A percentile compares a stretch with the other conserved stretches of the same genome.
Evolutionary conservation across 2,329 filamentous ascomycete species (phyloP).

Genomic region (Sporothrix mexicana): DNA sequence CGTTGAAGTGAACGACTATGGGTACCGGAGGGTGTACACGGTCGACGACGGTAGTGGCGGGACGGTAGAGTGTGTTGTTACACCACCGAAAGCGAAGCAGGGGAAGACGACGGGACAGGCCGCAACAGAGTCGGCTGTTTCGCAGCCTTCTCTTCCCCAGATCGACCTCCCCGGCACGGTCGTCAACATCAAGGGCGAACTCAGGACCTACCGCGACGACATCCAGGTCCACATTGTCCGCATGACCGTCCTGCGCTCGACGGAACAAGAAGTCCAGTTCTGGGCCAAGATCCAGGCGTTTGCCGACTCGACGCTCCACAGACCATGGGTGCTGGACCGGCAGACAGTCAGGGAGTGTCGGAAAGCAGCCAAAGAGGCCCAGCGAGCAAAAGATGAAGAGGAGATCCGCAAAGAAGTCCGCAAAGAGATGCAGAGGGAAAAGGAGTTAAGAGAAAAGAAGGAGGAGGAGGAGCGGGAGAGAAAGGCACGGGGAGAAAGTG

Average conservation of each 20-base stretch:
- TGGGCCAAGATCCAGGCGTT: constrained; percentile 64
- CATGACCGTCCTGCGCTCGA: constrained; percentile 55
- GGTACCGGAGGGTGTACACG: constrained; percentile 56
- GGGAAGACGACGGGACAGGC: not conserved
- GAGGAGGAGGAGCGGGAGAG: not conserved
- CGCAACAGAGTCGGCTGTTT: not conserved
- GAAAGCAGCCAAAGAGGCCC: constrained; percentile 50
- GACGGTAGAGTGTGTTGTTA: constrained; percentile 57
- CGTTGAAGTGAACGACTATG: constrained; percentile 63
- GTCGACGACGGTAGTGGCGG: constrained; percentile 70
- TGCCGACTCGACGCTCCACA: constrained; percentile 54
- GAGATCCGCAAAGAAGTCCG: constrained; percentile 6
- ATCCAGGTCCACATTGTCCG: constrained; percentile 60
- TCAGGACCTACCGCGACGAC: constrained; percentile 52
- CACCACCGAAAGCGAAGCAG: constrained; percentile 36
- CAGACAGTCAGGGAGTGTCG: constrained; percentile 58
- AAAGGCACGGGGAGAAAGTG: not conserved
- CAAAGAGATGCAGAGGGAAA: not conserved
- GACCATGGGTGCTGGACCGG: constrained; percentile 61
- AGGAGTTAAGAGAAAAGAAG: not conserved
- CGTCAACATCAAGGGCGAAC: constrained; percentile 62
- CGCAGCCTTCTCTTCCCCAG: not conserved
- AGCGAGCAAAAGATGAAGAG: not conserved
- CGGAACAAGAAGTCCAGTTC: constrained; percentile 62
- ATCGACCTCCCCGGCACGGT: constrained; percentile 50